Conservation (phyloP, 495 filamentous ascomycete genomes). For the Bacidia rubella region DNA sequence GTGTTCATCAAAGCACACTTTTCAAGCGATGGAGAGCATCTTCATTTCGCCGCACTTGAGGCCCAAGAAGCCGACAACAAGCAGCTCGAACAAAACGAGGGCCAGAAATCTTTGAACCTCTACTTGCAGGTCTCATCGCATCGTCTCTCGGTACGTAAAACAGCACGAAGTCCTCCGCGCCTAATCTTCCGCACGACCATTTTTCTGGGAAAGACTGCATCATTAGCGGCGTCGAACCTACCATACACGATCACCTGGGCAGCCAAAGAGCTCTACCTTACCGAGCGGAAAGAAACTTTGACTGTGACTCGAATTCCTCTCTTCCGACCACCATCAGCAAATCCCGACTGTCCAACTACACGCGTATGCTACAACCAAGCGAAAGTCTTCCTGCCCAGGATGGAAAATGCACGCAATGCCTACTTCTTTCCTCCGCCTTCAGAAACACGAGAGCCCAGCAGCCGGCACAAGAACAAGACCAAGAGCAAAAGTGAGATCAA, state of each 20-base stretch:
- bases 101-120: neutral
- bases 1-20: conserved; percentile 9
- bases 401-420: neutral
- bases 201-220: neutral
- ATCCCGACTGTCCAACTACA: neutral
- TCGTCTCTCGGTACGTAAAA: conserved; percentile 8
- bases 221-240: neutral
- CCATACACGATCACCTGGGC: conserved; percentile 10
- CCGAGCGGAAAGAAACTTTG: conserved; percentile 6
- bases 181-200: conserved; percentile 12
- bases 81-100: neutral
- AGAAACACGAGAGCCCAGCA: neutral
- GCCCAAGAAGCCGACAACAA: neutral
- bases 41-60: conserved; percentile 10
- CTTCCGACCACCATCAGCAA: neutral
- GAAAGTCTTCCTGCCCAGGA: neutral
- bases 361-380: neutral
- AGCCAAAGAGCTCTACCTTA: conserved; percentile 5
- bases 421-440: neutral
- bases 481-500: neutral
- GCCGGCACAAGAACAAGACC: neutral
- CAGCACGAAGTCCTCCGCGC: conserved; percentile 5
- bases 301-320: neutral
- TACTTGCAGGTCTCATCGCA: conserved; percentile 8
- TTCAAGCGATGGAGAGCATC: conserved; percentile 1